These are phyloP conservation scores for Rhizopus delemar DNA, from an alignment of 371 early-diverging fungal genomes.

Conservation along the genomic window DNA sequence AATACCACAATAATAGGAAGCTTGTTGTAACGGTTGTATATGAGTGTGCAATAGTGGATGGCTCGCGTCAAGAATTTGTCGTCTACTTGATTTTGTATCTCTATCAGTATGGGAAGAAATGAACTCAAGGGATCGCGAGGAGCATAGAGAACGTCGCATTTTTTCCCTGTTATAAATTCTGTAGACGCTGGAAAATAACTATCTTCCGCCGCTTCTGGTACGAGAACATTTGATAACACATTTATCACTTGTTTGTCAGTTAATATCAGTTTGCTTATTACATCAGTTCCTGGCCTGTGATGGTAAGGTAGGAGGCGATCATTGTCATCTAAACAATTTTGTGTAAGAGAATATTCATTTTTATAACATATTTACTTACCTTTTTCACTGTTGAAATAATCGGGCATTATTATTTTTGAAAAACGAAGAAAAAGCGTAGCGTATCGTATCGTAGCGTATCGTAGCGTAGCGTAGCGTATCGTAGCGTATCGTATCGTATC, in stretches of 20 bases:
- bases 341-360: slow-evolving; percentile 4
- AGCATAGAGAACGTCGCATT: slow-evolving; percentile 6
- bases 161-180: slow-evolving; percentile 19
- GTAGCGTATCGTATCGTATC: too few relatives aligned
- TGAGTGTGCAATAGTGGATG: slow-evolving; percentile 10
- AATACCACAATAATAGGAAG: slow-evolving; percentile 12
- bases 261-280: slow-evolving; percentile 12
- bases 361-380: slow-evolving; percentile 6
- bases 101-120: slow-evolving; percentile 4
- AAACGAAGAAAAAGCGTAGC: slow-evolving; percentile 10
- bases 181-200: slow-evolving; percentile 11
- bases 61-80: slow-evolving; percentile 1
- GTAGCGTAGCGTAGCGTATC: too few relatives aligned
- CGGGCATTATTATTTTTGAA: slow-evolving; percentile 8
- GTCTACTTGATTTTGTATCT: slow-evolving; percentile 11
- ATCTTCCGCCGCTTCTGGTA: slow-evolving; percentile 21
- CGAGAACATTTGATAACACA: slow-evolving; percentile 10
- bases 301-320: slow-evolving; percentile 3
- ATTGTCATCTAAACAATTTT: slow-evolving; percentile 8
- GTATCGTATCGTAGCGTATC: too few relatives aligned
- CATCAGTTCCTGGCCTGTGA: slow-evolving; percentile 16
- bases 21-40: slow-evolving; percentile 5
- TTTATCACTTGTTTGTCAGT: slow-evolving; percentile 13
- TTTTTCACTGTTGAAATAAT: slow-evolving; percentile 5
- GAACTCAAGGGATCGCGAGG: slow-evolving; percentile 4